A percentile compares a stretch with the other conserved stretches of the same genome.
Conservation (phyloP, 257 asterid genomes). For the Datura wrightii region DNA sequence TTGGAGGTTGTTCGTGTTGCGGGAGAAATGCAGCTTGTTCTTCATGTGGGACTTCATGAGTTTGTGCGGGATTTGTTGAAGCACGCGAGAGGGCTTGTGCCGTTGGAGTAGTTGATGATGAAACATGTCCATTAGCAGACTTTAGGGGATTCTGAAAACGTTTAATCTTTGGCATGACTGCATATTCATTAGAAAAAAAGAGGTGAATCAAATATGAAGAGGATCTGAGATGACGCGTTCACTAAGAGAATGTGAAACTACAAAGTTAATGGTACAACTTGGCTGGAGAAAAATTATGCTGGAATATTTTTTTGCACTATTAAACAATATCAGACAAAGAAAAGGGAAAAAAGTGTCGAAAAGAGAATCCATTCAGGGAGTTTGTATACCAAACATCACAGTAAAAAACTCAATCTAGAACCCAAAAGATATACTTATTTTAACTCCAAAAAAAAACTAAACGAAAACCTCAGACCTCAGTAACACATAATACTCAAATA, state of each 20-base stretch:
- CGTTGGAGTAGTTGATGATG: not conserved
- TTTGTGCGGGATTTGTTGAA: not conserved
- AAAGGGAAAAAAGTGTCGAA: too few species aligned
- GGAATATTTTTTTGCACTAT: too few species aligned
- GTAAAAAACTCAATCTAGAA: too few species aligned
- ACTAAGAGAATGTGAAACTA: too few species aligned
- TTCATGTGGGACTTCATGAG: not conserved
- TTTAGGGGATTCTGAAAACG: not conserved
- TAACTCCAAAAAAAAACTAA: too few species aligned
- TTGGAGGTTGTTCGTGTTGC: not conserved
- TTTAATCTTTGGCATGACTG: not conserved
- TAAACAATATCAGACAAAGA: too few species aligned
- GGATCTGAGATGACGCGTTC: not conserved
- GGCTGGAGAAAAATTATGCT: too few species aligned
- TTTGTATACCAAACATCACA: too few species aligned
- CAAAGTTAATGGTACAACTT: too few species aligned
- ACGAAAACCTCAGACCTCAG: too few species aligned
- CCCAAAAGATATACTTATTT: too few species aligned
- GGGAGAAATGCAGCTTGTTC: not conserved
- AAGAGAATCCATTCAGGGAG: too few species aligned
- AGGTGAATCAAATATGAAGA: not conserved
- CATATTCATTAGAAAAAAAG: not conserved
- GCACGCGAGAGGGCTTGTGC: not conserved
- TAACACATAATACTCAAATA: not conserved
- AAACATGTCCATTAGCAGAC: not conserved